These are phyloP conservation scores for Neobulgaria alba DNA, from an alignment of 2,329 filamentous ascomycete species.

Conservation along the genomic window DNA sequence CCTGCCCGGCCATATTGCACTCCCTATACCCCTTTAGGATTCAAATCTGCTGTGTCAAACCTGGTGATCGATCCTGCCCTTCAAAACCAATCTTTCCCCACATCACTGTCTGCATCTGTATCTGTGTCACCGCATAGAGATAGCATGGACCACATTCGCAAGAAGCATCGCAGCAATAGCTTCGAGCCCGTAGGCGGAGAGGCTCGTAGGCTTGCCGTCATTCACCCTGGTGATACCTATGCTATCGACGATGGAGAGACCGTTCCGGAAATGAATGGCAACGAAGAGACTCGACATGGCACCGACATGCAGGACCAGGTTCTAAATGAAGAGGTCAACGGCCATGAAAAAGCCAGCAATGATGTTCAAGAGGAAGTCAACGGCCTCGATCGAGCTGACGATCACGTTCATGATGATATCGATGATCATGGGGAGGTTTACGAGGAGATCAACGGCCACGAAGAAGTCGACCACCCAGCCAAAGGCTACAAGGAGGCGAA, in stretches of 20 bases:
- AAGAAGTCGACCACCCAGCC: not conserved
- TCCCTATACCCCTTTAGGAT: conserved; percentile 14
- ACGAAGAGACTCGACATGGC: too few relatives aligned
- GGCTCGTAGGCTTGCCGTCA: too few relatives aligned
- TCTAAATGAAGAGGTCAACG: not conserved
- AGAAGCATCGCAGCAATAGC: conserved; percentile 21
- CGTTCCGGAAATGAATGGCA: too few relatives aligned
- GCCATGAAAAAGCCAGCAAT: not conserved
- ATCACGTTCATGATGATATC: too few relatives aligned
- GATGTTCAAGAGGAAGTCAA: not conserved
- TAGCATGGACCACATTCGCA: conserved; percentile 13
- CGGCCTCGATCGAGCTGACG: too few relatives aligned
- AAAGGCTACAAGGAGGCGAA: not conserved
- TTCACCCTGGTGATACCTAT: too few relatives aligned
- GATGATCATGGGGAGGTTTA: too few relatives aligned
- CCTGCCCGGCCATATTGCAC: conserved; percentile 17
- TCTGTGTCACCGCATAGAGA: conserved; percentile 5
- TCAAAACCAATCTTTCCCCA: conserved; percentile 1
- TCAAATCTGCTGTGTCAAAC: too few relatives aligned
- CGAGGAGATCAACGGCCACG: not conserved
- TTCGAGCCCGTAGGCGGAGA: too few relatives aligned
- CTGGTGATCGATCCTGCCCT: not conserved
- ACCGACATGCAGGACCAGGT: too few relatives aligned
- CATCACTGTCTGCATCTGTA: conserved; percentile 2
- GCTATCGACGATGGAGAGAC: too few relatives aligned